Conservation (phyloP, 1,284 basidiomycete species). For the Austroboletus novae-zelandiae region DNA sequence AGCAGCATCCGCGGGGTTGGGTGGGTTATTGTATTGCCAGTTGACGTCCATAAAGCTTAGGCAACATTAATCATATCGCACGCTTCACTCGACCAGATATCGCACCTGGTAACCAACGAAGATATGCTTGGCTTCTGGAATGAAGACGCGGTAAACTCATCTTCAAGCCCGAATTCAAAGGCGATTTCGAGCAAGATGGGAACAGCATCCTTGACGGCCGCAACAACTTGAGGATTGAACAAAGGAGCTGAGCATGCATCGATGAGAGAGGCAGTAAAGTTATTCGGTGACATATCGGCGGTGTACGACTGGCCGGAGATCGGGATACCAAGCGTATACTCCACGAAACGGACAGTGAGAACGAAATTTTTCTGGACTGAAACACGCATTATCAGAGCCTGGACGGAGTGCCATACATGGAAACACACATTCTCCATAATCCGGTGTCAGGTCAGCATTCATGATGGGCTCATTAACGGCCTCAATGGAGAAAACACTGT, state of each 20-base stretch:
- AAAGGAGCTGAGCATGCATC: conserved; percentile 28
- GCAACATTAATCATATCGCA: conserved; percentile 3
- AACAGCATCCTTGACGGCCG: conserved; percentile 46
- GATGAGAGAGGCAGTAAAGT: conserved; percentile 45
- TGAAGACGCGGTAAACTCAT: conserved; percentile 19
- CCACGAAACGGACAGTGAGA: conserved; percentile 59
- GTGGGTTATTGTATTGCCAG: conserved; percentile 67
- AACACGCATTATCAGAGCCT: background rate
- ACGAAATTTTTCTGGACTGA: conserved; percentile 73
- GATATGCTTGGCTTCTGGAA: conserved; percentile 19
- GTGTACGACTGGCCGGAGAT: conserved; percentile 44
- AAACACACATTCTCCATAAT: conserved; percentile 60
- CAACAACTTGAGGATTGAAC: conserved; percentile 45
- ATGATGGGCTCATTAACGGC: conserved; percentile 76
- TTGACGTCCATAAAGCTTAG: conserved; percentile 73
- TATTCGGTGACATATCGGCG: conserved; percentile 28
- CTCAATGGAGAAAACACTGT: conserved; percentile 65
- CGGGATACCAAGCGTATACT: conserved; percentile 56
- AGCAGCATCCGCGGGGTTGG: conserved; percentile 67
- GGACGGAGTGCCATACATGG: background rate
- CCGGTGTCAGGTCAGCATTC: conserved; percentile 62
- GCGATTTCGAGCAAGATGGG: conserved; percentile 50
- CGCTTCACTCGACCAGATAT: background rate
- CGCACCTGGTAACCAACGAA: conserved; percentile 47
- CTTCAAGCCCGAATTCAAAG: conserved; percentile 32